Conservation (phyloP, 1,284 basidiomycete genomes). For the Volvariella volvacea region DNA sequence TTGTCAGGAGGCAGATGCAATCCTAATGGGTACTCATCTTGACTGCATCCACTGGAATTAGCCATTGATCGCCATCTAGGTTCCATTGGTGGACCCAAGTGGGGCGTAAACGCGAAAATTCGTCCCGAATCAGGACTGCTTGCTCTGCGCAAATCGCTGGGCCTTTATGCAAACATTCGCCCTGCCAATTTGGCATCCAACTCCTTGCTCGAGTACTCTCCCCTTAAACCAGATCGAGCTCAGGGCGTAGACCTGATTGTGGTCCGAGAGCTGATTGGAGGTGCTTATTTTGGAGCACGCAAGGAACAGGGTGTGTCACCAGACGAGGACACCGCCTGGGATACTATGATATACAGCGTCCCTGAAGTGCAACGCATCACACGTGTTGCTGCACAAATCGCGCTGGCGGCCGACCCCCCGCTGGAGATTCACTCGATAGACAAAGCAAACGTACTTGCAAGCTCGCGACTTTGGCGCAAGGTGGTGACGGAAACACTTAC, state of each 20-base stretch:
- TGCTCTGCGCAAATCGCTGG: constrained; percentile 87
- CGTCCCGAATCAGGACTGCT: constrained; percentile 96
- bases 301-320: constrained; percentile 76
- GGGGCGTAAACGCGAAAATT: constrained; percentile 87
- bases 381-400: constrained; percentile 91
- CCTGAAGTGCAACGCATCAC: constrained; percentile 93
- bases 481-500: constrained; percentile 80
- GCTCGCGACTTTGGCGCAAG: constrained; percentile 91
- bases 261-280: constrained; percentile 91
- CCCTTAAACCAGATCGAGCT: constrained; percentile 85
- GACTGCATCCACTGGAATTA: not conserved
- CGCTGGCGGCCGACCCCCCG: constrained; percentile 79
- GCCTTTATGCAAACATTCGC: constrained; percentile 97
- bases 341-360: constrained; percentile 91
- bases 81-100: constrained; percentile 96
- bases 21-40: constrained; percentile 77
- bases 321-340: constrained; percentile 70
- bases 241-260: constrained; percentile 90
- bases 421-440: constrained; percentile 91
- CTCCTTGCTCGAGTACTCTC: constrained; percentile 84
- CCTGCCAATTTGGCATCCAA: constrained; percentile 94
- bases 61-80: constrained; percentile 39
- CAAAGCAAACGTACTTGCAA: constrained; percentile 98
- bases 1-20: constrained; percentile 85
- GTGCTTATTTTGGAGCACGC: constrained; percentile 90